Conservation (phyloP, 371 early-diverging fungal genomes). For the Mortierella sp. region DNA sequence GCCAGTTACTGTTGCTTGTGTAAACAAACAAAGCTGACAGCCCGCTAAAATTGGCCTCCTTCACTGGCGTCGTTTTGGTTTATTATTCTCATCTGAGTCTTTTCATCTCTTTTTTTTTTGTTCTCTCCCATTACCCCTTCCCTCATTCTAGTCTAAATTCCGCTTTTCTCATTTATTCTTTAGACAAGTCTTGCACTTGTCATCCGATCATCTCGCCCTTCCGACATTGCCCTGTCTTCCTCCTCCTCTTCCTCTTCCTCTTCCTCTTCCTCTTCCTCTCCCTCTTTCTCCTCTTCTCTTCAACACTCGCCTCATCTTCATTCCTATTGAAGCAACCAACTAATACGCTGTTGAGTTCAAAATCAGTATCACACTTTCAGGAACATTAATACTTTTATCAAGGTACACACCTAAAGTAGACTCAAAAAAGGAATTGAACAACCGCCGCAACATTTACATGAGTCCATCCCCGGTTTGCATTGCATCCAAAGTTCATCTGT, state of each 20-base stretch:
- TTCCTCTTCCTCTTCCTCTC: not conserved
- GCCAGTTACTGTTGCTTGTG: slow-evolving; percentile 1
- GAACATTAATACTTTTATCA: not conserved
- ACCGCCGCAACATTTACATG: not conserved
- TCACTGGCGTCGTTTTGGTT: not conserved
- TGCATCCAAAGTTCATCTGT: not conserved
- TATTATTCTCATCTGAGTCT: not conserved
- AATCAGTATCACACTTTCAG: not conserved
- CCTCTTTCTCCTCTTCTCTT: not conserved
- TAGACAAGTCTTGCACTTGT: no score
- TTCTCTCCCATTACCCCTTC: slow-evolving; percentile 1
- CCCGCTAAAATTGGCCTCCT: not conserved
- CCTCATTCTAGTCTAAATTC: not conserved
- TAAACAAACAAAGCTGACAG: not conserved
- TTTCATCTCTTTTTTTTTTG: not conserved
- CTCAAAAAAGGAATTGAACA: not conserved
- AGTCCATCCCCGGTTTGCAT: no score
- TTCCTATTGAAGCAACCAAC: not conserved
- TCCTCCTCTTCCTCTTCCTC: not conserved
- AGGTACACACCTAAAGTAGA: not conserved
- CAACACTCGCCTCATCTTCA: not conserved
- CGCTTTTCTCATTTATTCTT: not conserved
- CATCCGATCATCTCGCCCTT: not conserved
- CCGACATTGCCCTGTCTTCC: not conserved
- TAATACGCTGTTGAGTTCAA: not conserved